Evolutionary conservation across 108 stramenopile genomes (phyloP).

Genomic region (Mediolabrus comicus): DNA sequence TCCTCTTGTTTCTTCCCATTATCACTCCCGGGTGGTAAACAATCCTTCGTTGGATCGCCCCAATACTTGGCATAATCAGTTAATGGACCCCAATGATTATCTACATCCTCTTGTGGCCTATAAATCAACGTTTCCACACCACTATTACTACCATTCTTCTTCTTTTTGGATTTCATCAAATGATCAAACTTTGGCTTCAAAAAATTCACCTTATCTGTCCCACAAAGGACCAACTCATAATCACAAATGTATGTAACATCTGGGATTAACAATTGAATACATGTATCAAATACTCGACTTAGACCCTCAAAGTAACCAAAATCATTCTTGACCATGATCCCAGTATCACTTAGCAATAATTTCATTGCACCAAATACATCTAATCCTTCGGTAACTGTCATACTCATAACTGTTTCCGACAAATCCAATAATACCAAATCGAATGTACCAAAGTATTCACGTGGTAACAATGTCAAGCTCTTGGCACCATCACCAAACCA

Average conservation of each 20-base stretch:
- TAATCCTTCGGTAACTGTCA: constrained; percentile 67
- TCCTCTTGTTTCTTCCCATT: constrained; percentile 20
- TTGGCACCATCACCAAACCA: constrained; percentile 91
- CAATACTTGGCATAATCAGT: constrained; percentile 68
- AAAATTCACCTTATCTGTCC: constrained; percentile 72
- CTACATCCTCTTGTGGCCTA: constrained; percentile 46
- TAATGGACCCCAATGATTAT: constrained; percentile 51
- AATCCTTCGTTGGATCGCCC: constrained; percentile 33
- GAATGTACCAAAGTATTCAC: constrained; percentile 82
- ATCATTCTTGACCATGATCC: constrained; percentile 87
- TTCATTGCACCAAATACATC: constrained; percentile 75
- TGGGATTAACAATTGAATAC: constrained; percentile 42
- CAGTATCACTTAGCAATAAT: constrained; percentile 69
- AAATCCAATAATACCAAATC: constrained; percentile 86
- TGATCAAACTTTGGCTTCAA: constrained; percentile 46
- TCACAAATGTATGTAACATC: constrained; percentile 69
- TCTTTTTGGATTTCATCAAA: constrained; percentile 9
- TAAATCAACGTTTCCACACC: constrained; percentile 32
- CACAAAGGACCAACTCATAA: constrained; percentile 67
- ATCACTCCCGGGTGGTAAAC: constrained; percentile 34
- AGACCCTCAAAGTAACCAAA: constrained; percentile 62
- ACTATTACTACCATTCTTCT: too few relatives aligned
- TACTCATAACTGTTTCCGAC: constrained; percentile 74
- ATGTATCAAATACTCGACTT: constrained; percentile 64
- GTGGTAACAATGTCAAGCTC: constrained; percentile 70